phyloP scores from a whole-genome alignment of 352 stramenopile genomes.

The Phytopythium helicoides region DNA sequence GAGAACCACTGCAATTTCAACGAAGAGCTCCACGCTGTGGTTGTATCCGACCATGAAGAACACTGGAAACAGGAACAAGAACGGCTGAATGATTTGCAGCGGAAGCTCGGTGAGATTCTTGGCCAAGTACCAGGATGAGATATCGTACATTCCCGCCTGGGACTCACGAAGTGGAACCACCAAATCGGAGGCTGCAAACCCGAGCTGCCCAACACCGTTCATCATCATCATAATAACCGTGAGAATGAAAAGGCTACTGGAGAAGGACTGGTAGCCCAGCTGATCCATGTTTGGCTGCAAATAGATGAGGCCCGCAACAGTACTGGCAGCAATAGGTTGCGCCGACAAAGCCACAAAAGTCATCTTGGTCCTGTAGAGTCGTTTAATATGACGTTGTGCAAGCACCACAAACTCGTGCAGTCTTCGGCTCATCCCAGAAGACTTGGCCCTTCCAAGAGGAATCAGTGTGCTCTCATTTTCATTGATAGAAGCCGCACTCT shows the following conservation, averaged over 20 bases:
- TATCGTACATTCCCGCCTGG: constrained; percentile 13
- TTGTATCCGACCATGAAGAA: constrained; percentile 23
- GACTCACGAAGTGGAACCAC: constrained; percentile 21
- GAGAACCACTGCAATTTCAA: constrained; percentile 13
- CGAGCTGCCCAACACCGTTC: constrained; percentile 8
- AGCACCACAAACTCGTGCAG: constrained; percentile 13
- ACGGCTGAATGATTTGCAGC: constrained; percentile 16
- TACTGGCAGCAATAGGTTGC: constrained; percentile 9
- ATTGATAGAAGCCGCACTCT: not conserved
- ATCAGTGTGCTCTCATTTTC: not conserved
- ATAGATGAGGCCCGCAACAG: constrained; percentile 29
- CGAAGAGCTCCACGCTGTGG: constrained; percentile 7
- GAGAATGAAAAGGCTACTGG: constrained; percentile 30
- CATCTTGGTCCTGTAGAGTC: constrained; percentile 27
- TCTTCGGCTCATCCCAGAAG: not conserved
- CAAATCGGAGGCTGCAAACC: constrained; percentile 16
- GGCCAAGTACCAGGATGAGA: constrained; percentile 16
- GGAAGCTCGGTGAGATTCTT: constrained; percentile 23
- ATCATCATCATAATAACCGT: constrained; percentile 20
- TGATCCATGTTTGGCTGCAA: constrained; percentile 24
- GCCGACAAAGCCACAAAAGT: constrained; percentile 10
- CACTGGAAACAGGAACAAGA: constrained; percentile 14
- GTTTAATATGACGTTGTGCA: constrained; percentile 28
- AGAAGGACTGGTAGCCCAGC: constrained; percentile 25
- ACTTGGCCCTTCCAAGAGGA: not conserved